Percentiles rank a stretch among this genome's conserved stretches.
These are phyloP conservation scores for Globisporangium takayamanum DNA, from an alignment of 352 stramenopile species.

Conservation along the genomic window DNA sequence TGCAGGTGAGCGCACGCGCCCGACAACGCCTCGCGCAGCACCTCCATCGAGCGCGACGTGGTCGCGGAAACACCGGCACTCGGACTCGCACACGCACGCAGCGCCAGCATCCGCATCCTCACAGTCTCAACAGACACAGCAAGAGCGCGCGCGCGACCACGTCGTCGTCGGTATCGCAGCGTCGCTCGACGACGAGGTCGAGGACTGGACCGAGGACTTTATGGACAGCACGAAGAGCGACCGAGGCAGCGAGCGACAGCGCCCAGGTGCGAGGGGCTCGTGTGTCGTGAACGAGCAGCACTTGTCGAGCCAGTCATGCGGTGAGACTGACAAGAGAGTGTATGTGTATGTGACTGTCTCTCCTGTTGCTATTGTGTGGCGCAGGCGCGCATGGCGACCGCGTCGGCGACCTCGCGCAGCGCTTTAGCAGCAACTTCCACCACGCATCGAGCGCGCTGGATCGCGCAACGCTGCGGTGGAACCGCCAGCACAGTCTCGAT, in stretches of 20 bases:
- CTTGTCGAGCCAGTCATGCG: too few relatives aligned
- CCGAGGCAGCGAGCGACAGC: constrained; percentile 1
- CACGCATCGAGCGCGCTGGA: constrained; percentile 20
- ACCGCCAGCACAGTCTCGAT: constrained; percentile 25
- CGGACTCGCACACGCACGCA: constrained; percentile 25
- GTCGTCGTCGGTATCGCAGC: constrained; percentile 70
- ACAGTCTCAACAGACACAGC: neutral
- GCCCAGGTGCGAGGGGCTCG: neutral
- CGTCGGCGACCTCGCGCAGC: constrained; percentile 7
- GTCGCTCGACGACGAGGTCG: constrained; percentile 55
- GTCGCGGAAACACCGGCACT: constrained; percentile 11
- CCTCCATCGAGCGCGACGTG: neutral
- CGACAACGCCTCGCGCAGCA: neutral
- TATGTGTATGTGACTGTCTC: too few relatives aligned
- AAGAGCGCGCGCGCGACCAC: constrained; percentile 17
- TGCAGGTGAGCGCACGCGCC: constrained; percentile 1
- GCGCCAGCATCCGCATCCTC: constrained; percentile 12
- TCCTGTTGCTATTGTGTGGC: neutral
- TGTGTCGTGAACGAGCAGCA: neutral
- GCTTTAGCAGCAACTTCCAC: constrained; percentile 20
- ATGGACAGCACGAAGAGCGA: constrained; percentile 15
- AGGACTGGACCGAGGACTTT: constrained; percentile 76
- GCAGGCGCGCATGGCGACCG: constrained; percentile 1
- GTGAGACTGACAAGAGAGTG: neutral
- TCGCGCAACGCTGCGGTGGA: constrained; percentile 21